Conservation (phyloP, 495 filamentous ascomycete species). For the Annulohypoxylon nitens region DNA sequence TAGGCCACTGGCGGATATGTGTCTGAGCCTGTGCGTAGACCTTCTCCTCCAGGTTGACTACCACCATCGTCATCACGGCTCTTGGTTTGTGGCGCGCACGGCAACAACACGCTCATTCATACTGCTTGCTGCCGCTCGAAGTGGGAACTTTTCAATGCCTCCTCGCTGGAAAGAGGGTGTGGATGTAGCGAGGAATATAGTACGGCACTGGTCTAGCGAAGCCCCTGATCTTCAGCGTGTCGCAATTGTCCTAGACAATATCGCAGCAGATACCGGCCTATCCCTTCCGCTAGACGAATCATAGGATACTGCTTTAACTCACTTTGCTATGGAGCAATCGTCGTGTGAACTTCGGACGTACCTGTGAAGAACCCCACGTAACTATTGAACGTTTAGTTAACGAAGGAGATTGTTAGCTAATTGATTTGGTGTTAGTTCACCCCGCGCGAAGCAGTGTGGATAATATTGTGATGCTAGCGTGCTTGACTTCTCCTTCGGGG, state of each 20-base stretch:
- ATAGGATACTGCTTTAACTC: background rate
- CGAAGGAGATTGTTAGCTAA: background rate
- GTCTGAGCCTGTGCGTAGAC: constrained; percentile 11
- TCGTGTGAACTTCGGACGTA: background rate
- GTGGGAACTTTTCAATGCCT: constrained; percentile 9
- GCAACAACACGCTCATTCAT: constrained; percentile 8
- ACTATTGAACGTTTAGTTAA: background rate
- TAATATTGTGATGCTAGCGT: background rate
- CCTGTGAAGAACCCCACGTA: background rate
- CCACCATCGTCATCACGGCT: constrained; percentile 15
- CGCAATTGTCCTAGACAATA: constrained; percentile 4
- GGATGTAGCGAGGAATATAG: constrained; percentile 1
- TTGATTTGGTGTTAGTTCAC: background rate
- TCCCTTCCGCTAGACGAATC: background rate
- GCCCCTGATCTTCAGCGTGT: constrained; percentile 13
- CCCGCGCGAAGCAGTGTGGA: background rate
- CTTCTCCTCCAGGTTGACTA: constrained; percentile 15
- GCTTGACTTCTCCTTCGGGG: too few species aligned
- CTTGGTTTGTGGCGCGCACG: constrained; percentile 11
- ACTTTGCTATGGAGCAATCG: background rate
- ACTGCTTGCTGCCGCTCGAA: constrained; percentile 12
- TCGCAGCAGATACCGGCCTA: background rate
- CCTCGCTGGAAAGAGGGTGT: constrained; percentile 11
- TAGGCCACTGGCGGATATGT: constrained; percentile 5
- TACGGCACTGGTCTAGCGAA: constrained; percentile 14